Evolutionary conservation across 2,329 filamentous ascomycete species (phyloP), one percentile per base, ranked within the genome.

Genomic region (Diaporthe caulivora): DNA sequence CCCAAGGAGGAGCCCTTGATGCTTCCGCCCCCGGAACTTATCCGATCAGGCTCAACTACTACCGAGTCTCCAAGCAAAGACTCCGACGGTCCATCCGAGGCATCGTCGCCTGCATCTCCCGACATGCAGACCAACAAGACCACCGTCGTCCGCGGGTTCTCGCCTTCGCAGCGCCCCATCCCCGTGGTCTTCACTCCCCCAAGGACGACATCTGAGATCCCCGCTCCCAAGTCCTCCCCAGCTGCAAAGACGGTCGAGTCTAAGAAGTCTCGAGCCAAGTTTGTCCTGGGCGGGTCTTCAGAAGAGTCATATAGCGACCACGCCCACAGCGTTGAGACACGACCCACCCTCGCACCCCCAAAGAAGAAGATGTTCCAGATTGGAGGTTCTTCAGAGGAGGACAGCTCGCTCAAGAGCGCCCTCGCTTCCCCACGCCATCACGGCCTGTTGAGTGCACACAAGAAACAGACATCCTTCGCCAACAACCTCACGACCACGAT

Each of bases 91-190:
- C 91, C 89, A 15, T 84, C 84, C 13, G 83, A 85, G 64, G 80
- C 81, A 26, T 80, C 81, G 6, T 80, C 80, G 24, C 75, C 78
- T 58, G 80, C 82, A 1, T 77, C 81, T 8, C 76, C 82, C 2
- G 89, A 90, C 65, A 83, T 91, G 76, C 88, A 89, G 78, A 86
- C 87, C 18, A 89, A 91, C 42, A 80, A 79, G 74, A 81, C 80
- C 74, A 95, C 92, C 76, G 90, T 98, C 73, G 92, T 98, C 69
- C 93, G 94, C 76, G 95, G 95, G 73, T 98, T 98, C 83, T 94
- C 93, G 7, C 94, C 94, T 2, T 92, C 93, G 34, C 91, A 92
- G 74, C 87, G 93, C 54, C 92, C 85, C 72, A 72, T 85, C 64
- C 79, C 86, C 76, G 80, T 84, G 72, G 81, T 84, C 70, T 81